Conservation (phyloP, 1,284 basidiomycete species). For the Abortiporus biennis region DNA sequence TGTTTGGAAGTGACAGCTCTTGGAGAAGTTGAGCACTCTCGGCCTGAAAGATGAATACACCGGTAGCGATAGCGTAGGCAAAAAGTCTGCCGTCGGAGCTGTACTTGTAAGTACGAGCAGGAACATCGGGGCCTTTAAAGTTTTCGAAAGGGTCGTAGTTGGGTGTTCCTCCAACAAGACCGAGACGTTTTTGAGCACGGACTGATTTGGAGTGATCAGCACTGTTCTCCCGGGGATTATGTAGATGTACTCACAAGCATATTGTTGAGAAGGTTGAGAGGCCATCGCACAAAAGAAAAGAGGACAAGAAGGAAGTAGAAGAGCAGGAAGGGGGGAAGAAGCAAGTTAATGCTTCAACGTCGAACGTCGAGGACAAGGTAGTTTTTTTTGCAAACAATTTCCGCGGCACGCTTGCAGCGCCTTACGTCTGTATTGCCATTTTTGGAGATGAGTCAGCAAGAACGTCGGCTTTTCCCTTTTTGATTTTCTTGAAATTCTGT, state of each 20-base stretch:
- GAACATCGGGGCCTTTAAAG: slow-evolving; percentile 62
- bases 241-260: slow-evolving; percentile 61
- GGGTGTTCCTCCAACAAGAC: slow-evolving; percentile 80
- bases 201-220: slow-evolving; percentile 37
- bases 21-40: slow-evolving; percentile 66
- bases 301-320: slow-evolving; percentile 18
- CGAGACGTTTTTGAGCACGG: slow-evolving; percentile 91
- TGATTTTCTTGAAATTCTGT: too few species aligned
- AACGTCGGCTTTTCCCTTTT: too few species aligned
- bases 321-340: slow-evolving; percentile 46
- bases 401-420: too few species aligned
- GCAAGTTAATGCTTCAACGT: slow-evolving; percentile 75
- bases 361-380: slow-evolving; percentile 14
- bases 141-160: slow-evolving; percentile 64
- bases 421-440: background rate
- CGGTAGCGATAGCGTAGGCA: slow-evolving; percentile 77
- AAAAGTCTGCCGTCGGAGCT: slow-evolving; percentile 85
- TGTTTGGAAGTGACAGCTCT: slow-evolving; percentile 65
- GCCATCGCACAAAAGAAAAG: slow-evolving; percentile 39
- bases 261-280: slow-evolving; percentile 66
- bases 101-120: slow-evolving; percentile 77
- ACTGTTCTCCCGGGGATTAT: slow-evolving; percentile 8
- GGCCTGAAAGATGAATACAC: slow-evolving; percentile 75
- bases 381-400: too few species aligned
- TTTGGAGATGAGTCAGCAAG: background rate